Evolutionary conservation across 169 alveolate species (phyloP).

Genomic region (Pseudocohnilembus persalinus): DNA sequence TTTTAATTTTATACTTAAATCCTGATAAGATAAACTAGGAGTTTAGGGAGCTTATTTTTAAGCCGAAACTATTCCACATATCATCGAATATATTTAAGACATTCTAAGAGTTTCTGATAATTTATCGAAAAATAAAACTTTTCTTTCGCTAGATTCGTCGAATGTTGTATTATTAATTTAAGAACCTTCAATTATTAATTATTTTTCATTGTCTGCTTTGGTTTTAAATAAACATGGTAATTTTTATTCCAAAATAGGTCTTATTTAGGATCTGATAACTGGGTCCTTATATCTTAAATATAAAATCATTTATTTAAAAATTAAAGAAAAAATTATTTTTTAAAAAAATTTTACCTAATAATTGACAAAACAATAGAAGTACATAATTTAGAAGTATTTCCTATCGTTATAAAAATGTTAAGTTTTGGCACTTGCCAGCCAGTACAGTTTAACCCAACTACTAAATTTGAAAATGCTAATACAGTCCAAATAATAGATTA

Average conservation of each 20-base stretch:
- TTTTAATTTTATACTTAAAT: neutral
- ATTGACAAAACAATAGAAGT: conserved; percentile 36
- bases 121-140: neutral
- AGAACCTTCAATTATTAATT: too few relatives aligned
- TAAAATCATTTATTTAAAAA: neutral
- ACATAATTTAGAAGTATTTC: conserved; percentile 39
- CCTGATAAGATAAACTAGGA: neutral
- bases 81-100: conserved; percentile 22
- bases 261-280: too few relatives aligned
- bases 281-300: neutral
- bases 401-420: conserved; percentile 25
- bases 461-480: conserved; percentile 16
- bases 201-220: neutral
- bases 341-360: conserved; percentile 8
- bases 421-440: conserved; percentile 24
- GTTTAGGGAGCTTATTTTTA: neutral
- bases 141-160: neutral
- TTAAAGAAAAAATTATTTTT: neutral
- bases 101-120: conserved; percentile 13
- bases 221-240: neutral
- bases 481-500: conserved; percentile 34
- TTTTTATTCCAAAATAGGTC: neutral
- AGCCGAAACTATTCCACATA: neutral
- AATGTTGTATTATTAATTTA: too few relatives aligned
- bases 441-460: conserved; percentile 33